Evolutionary conservation across 805 yeast species (phyloP).

Genomic region (Wickerhamomyces bovis): DNA sequence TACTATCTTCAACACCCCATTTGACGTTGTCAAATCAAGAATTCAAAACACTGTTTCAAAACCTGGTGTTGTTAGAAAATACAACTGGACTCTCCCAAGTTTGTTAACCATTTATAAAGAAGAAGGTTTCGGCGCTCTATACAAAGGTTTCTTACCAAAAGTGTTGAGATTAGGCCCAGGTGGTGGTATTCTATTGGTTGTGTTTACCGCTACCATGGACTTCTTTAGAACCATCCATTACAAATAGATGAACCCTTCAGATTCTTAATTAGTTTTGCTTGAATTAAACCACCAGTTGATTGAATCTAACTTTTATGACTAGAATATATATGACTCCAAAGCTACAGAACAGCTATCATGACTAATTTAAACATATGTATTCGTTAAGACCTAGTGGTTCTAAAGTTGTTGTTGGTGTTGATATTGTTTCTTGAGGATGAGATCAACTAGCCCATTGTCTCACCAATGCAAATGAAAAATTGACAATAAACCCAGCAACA

Average conservation of each 20-base stretch:
- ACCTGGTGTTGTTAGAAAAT: slow-evolving; percentile 76
- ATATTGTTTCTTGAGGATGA: too few species aligned
- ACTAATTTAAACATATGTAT: background rate
- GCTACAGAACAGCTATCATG: background rate
- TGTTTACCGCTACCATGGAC: slow-evolving; percentile 93
- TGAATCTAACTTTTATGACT: background rate
- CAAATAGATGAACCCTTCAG: slow-evolving; percentile 1
- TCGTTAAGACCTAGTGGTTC: background rate
- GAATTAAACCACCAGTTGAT: background rate
- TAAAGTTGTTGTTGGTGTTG: too few species aligned
- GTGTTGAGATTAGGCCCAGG: slow-evolving; percentile 98
- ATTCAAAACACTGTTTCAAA: slow-evolving; percentile 68
- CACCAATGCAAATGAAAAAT: slow-evolving; percentile 59
- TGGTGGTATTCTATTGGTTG: slow-evolving; percentile 96
- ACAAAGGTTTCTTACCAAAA: slow-evolving; percentile 96
- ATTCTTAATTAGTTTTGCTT: too few species aligned
- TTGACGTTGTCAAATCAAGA: slow-evolving; percentile 95
- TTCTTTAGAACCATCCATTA: slow-evolving; percentile 57
- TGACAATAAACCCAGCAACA: slow-evolving; percentile 62
- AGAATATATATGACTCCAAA: background rate
- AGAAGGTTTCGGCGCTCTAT: slow-evolving; percentile 88
- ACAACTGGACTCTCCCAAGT: slow-evolving; percentile 89
- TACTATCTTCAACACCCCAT: slow-evolving; percentile 92
- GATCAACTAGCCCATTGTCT: slow-evolving; percentile 27
- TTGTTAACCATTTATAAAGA: slow-evolving; percentile 69